These are phyloP conservation scores for Didymella glomerata DNA, from an alignment of 2,329 filamentous ascomycete genomes.

Conservation along the genomic window DNA sequence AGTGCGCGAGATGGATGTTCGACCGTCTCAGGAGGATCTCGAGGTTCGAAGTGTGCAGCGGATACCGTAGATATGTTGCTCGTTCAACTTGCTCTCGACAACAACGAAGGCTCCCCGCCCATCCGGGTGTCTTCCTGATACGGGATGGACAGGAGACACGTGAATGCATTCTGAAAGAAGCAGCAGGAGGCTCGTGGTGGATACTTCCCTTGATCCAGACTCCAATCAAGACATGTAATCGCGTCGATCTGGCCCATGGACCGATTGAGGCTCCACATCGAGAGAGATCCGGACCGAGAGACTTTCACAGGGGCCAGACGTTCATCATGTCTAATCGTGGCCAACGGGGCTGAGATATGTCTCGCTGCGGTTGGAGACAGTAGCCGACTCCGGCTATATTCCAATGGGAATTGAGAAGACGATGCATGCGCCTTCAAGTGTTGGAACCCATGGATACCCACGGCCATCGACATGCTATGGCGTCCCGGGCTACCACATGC, in stretches of 20 bases:
- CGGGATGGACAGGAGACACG: not conserved
- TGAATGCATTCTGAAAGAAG: constrained; percentile 1
- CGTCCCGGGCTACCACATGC: constrained; percentile 19
- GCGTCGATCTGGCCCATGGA: constrained; percentile 1
- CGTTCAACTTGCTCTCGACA: not conserved
- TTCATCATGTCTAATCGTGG: constrained; percentile 6
- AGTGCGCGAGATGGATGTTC: not conserved
- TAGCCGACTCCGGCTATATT: constrained; percentile 20
- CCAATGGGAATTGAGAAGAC: constrained; percentile 7
- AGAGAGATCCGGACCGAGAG: not conserved
- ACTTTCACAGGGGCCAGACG: constrained; percentile 5
- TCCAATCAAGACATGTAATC: constrained; percentile 1
- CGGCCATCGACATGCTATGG: constrained; percentile 10
- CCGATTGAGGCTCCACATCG: constrained; percentile 11
- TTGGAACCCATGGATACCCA: not conserved
- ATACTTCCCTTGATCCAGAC: constrained; percentile 12
- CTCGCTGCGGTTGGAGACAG: not conserved
- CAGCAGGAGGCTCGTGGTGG: not conserved
- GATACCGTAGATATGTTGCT: not conserved
- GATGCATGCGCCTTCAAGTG: constrained; percentile 9
- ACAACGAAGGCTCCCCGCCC: not conserved
- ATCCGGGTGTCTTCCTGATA: not conserved
- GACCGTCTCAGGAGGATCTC: not conserved
- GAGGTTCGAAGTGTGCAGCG: not conserved
- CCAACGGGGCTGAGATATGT: constrained; percentile 9